These are phyloP conservation scores for Gossypium stocksii DNA, from an alignment of 345 rosid genomes.

Conservation along the genomic window DNA sequence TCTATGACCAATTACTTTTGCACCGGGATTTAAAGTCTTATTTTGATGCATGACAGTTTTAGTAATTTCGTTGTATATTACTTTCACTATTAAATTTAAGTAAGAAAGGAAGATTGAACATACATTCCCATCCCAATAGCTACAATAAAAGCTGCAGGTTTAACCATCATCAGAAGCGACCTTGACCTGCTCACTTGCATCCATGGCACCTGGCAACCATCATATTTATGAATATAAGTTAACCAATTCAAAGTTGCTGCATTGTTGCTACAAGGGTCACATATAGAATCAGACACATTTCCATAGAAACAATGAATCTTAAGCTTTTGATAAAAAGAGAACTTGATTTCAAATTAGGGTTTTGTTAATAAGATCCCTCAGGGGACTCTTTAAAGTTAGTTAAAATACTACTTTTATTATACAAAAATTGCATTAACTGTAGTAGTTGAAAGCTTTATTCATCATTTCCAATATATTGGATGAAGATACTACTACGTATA, in stretches of 20 bases:
- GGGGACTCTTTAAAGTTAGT: not conserved
- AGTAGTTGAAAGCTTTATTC: not conserved
- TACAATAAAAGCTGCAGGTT: conserved; percentile 61
- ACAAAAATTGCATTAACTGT: not conserved
- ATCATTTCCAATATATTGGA: not conserved
- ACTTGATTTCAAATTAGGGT: not conserved
- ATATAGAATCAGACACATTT: not conserved
- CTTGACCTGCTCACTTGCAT: conserved; percentile 93
- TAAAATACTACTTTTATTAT: not conserved
- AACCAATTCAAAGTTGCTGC: conserved; percentile 7
- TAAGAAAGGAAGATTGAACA: conserved; percentile 24
- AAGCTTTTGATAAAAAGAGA: not conserved
- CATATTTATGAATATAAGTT: conserved; percentile 16
- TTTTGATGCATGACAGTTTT: not conserved
- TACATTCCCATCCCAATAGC: conserved; percentile 79
- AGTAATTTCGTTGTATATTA: not conserved
- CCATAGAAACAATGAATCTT: not conserved
- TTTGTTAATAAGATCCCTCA: not conserved
- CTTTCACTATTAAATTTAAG: not conserved
- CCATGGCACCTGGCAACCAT: conserved; percentile 76
- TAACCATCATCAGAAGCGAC: conserved; percentile 64
- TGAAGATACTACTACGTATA: not conserved
- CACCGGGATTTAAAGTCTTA: not conserved
- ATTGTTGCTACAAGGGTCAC: not conserved
- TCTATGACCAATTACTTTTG: not conserved